Conservation (phyloP, 768 basidiomycete genomes). For the Stropharia rugosoannulata region DNA sequence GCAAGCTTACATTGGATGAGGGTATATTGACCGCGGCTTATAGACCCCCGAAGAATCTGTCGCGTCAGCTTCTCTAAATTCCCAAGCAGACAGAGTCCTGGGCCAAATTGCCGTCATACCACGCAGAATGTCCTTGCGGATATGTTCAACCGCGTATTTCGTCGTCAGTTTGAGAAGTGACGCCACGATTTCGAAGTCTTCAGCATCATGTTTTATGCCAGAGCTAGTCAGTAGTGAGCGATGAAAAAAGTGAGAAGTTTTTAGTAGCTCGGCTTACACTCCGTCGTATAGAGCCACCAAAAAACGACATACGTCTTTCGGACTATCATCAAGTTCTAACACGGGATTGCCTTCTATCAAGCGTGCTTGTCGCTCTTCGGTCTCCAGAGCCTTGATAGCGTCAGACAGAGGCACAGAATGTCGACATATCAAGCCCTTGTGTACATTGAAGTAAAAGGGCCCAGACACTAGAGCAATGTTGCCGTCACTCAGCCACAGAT, state of each 20-base stretch:
- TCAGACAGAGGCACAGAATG: conserved; percentile 55
- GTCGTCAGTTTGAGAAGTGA: conserved; percentile 63
- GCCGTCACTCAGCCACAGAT: conserved; percentile 67
- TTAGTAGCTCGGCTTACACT: conserved; percentile 43
- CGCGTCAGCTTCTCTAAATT: conserved; percentile 58
- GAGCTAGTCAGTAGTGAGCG: conserved; percentile 27
- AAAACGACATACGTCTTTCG: conserved; percentile 58
- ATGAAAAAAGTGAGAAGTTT: not conserved
- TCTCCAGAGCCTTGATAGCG: conserved; percentile 34
- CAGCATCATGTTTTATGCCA: conserved; percentile 41
- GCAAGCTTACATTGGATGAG: conserved; percentile 66
- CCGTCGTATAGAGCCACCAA: conserved; percentile 71
- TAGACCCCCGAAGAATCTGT: conserved; percentile 51
- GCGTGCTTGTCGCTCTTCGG: conserved; percentile 11
- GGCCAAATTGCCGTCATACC: conserved; percentile 60
- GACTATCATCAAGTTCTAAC: conserved; percentile 50
- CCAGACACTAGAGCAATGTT: conserved; percentile 60
- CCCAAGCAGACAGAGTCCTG: conserved; percentile 61
- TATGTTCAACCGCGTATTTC: conserved; percentile 57
- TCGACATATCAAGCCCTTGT: conserved; percentile 60
- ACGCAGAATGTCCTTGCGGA: conserved; percentile 57
- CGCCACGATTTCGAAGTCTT: conserved; percentile 53
- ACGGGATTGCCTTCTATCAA: conserved; percentile 60
- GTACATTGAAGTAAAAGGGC: conserved; percentile 64
- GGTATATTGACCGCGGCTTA: conserved; percentile 50